Evolutionary conservation across 2,329 filamentous ascomycete species (phyloP), one percentile per base, ranked within the genome.

Genomic region (Cercospora sp.): DNA sequence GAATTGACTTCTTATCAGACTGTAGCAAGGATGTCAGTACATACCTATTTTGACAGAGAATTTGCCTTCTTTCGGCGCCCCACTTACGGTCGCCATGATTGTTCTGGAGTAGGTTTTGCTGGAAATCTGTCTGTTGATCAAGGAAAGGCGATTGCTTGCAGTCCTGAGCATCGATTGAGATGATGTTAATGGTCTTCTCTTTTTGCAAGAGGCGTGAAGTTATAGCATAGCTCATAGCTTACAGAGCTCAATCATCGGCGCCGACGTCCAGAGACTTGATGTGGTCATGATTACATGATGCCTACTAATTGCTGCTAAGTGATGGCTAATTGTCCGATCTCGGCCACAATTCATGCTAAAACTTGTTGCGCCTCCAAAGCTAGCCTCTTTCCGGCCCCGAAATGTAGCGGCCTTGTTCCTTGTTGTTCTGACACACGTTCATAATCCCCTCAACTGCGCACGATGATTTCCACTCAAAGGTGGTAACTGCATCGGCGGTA

Each of bases 1-100:
- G 94, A 78, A 97, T 92, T 20, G 75, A 70, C 68, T 78, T 75
- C 51, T 73, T 70, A 55, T 73, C 69, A 6, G 57, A 65, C 66
- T 70, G 40, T 45, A 9, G n/a, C 55, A 59, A 58, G 13, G 10
- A 40, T 60, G 63, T 68, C 36, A 69, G 60, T 61, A 30, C 40
- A 33, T 60, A 64, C 68, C 53, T 28, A 62, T 64, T 26, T 30
- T 26, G 42, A 61, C 28, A 30, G 28, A 59, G 28, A 28, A 51
- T 33, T 53, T 31, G 40, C 45, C 55, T 30, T 67, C 36, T 36
- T 63, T 42, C 23, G 63, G 26, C 40, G 31, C 31, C 36, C 28
- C 26, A 65, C 68, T 67, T 65, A 69, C 68, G 55, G 64, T 66
- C 53, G 68, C 68, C 68, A 70, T 70, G 68, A 68, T 59, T 61